Evolutionary conservation across 768 basidiomycete species (phyloP).

Genomic region (Suillus paluster): DNA sequence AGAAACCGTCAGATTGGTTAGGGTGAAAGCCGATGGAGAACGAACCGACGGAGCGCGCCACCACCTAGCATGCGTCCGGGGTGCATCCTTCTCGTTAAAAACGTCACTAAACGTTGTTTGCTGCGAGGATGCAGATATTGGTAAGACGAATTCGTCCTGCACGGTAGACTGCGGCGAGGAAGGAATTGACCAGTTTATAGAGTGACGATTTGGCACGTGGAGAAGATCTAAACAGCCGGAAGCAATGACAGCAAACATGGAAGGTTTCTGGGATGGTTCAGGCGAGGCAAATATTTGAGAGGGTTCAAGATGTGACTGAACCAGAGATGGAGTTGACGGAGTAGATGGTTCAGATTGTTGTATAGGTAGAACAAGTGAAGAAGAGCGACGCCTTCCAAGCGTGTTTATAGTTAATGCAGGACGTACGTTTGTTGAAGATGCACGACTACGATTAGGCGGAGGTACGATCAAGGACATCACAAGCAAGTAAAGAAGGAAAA

Average conservation of each 20-base stretch:
- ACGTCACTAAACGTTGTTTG: conserved; percentile 50
- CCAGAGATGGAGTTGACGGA: conserved; percentile 12
- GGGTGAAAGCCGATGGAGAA: conserved; percentile 14
- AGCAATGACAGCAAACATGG: conserved; percentile 56
- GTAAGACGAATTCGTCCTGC: conserved; percentile 53
- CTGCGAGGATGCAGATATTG: conserved; percentile 56
- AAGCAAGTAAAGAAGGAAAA: conserved; percentile 15
- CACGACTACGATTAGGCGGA: conserved; percentile 53
- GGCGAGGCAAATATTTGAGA: conserved; percentile 13
- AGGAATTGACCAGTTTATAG: conserved; percentile 47
- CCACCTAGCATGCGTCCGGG: conserved; percentile 31
- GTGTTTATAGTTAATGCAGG: conserved; percentile 54
- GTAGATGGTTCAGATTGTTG: conserved; percentile 21
- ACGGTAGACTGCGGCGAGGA: conserved; percentile 46
- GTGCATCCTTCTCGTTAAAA: conserved; percentile 42
- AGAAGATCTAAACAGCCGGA: conserved; percentile 59
- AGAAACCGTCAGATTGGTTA: conserved; percentile 15
- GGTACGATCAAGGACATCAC: conserved; percentile 42
- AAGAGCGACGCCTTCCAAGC: conserved; percentile 59
- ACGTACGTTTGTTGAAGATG: conserved; percentile 62
- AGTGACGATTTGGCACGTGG: conserved; percentile 47
- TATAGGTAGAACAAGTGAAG: conserved; percentile 46
- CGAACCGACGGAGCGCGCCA: conserved; percentile 41
- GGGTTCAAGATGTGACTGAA: conserved; percentile 1
- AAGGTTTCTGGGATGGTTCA: conserved; percentile 29